A percentile compares a stretch with the other conserved stretches of the same genome.
These are phyloP conservation scores for Mortierella sp. DNA, from an alignment of 371 early-diverging fungal species.

Conservation along the genomic window DNA sequence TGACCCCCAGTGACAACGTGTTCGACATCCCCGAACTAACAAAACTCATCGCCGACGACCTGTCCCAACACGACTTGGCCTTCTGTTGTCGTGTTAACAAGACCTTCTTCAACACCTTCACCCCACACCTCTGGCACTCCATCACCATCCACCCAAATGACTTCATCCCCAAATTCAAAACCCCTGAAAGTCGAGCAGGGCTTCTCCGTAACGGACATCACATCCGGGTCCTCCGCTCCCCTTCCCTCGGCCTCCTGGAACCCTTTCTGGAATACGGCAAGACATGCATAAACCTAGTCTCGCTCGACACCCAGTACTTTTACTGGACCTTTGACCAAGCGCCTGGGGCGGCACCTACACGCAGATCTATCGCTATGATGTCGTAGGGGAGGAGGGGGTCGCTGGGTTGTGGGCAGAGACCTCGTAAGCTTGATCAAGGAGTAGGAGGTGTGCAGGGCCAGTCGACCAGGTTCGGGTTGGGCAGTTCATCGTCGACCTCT, in stretches of 20 bases:
- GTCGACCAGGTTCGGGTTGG: background rate
- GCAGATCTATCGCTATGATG: no score
- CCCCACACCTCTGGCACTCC: constrained; percentile 1
- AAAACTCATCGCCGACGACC: background rate
- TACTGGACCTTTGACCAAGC: background rate
- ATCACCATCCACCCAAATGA: background rate
- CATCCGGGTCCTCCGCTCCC: background rate
- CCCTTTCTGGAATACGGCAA: background rate
- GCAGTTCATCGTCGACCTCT: background rate
- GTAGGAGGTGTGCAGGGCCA: no score
- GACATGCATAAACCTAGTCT: background rate
- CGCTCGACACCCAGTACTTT: background rate
- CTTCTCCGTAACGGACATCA: background rate
- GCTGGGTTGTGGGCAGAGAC: no score
- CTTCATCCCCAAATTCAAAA: background rate
- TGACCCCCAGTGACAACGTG: background rate
- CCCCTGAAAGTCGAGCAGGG: background rate
- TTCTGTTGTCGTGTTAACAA: background rate
- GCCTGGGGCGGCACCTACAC: background rate
- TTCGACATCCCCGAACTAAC: background rate
- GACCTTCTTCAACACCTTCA: background rate
- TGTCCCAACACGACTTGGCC: background rate
- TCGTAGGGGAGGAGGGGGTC: no score
- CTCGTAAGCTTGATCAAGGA: no score
- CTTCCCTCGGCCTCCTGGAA: background rate